Evolutionary conservation across 2,329 filamentous ascomycete species (phyloP).

Genomic region (Fusarium albosuccineum): DNA sequence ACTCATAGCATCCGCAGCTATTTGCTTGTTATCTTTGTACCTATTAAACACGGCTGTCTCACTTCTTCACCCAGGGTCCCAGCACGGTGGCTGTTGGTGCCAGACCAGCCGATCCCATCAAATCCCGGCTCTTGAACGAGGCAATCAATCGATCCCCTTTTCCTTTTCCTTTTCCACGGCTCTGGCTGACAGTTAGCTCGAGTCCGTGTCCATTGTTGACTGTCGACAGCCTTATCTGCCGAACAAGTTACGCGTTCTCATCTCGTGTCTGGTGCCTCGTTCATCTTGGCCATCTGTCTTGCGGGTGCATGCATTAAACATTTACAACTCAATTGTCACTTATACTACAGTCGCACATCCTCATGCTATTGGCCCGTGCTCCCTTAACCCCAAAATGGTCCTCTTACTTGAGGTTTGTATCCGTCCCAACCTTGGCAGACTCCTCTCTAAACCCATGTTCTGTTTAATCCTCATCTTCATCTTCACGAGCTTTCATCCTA

Average conservation of each 20-base stretch:
- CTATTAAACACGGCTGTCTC: conserved; percentile 34
- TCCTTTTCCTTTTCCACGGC: conserved; percentile 17
- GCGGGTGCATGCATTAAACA: conserved; percentile 17
- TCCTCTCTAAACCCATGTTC: conserved; percentile 25
- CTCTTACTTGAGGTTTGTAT: conserved; percentile 7
- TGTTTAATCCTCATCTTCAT: conserved; percentile 27
- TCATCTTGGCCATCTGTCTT: not conserved
- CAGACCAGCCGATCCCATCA: conserved; percentile 17
- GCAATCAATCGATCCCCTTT: conserved; percentile 16
- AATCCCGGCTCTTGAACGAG: conserved; percentile 22
- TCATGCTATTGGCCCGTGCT: conserved; percentile 20
- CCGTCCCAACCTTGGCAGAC: conserved; percentile 1
- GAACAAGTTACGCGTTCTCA: conserved; percentile 3
- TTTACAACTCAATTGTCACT: conserved; percentile 6
- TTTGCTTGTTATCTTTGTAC: conserved; percentile 20
- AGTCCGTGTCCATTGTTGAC: conserved; percentile 14
- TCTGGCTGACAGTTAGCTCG: conserved; percentile 4
- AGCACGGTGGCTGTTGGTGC: conserved; percentile 31
- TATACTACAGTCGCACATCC: conserved; percentile 24
- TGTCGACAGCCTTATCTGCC: conserved; percentile 13
- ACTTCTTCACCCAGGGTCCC: conserved; percentile 22
- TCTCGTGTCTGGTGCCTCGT: not conserved
- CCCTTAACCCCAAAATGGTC: conserved; percentile 21
- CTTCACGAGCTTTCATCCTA: conserved; percentile 8
- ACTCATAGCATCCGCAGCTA: conserved; percentile 14